A percentile compares a stretch with the other conserved stretches of the same genome.
These are phyloP conservation scores for Trifolium dubium DNA, from an alignment of 306 rosid species.

Conservation along the genomic window DNA sequence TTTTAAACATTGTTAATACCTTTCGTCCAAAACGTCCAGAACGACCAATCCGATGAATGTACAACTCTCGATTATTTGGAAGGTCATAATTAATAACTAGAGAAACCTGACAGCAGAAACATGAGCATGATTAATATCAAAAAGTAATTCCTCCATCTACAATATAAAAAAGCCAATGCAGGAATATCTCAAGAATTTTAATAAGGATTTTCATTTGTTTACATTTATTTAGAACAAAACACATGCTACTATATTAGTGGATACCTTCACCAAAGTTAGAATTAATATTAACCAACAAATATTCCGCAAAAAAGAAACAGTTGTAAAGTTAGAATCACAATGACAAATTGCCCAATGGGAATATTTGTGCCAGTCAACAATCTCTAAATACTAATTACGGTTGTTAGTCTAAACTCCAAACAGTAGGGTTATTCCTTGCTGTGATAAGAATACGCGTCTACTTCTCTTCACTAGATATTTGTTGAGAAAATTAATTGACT, in stretches of 20 bases:
- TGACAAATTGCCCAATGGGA: not conserved
- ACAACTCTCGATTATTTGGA: conserved; percentile 96
- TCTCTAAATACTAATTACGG: not conserved
- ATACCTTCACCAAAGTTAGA: not conserved
- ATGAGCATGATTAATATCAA: conserved; percentile 23
- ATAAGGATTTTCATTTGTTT: not conserved
- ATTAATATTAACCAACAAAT: not conserved
- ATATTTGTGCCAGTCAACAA: not conserved
- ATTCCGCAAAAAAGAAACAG: conserved; percentile 4
- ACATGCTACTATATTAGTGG: not conserved
- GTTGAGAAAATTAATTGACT: not conserved
- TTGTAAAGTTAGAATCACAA: conserved; percentile 2
- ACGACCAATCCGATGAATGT: conserved; percentile 96
- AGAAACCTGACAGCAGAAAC: conserved; percentile 66
- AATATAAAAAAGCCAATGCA: not conserved
- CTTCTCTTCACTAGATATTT: not conserved
- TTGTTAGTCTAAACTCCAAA: not conserved
- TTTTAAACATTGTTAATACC: conserved; percentile 54
- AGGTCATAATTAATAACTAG: conserved; percentile 94
- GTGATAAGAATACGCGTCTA: not conserved
- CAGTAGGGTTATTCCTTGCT: not conserved
- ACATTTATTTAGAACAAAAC: not conserved
- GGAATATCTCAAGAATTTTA: not conserved
- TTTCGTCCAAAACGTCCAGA: conserved; percentile 99
- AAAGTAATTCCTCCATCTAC: not conserved